phyloP scores from a whole-genome alignment of 495 filamentous ascomycete species.

The Tricharina praecox region DNA sequence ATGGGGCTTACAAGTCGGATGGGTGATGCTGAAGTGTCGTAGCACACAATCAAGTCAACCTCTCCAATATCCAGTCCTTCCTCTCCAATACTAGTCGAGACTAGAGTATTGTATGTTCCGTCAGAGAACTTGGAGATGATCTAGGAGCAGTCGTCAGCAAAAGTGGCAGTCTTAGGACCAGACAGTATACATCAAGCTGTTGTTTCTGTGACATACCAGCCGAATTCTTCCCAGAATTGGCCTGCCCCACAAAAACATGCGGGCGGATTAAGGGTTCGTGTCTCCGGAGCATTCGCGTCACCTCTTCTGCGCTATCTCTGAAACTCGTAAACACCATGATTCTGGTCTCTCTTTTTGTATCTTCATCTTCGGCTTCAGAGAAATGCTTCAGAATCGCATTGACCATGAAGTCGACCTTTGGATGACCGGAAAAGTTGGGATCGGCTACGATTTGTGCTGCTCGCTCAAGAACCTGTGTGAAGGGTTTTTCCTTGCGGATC shows the following conservation, averaged over 20 bases:
- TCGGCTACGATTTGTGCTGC: slow-evolving; percentile 57
- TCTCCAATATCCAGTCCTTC: slow-evolving; percentile 96
- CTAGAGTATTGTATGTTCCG: slow-evolving; percentile 80
- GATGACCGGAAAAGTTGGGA: slow-evolving; percentile 75
- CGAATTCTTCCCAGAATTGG: slow-evolving; percentile 63
- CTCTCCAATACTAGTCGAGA: slow-evolving; percentile 96
- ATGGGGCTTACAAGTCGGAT: slow-evolving; percentile 57
- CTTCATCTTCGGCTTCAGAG: slow-evolving; percentile 64
- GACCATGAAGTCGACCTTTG: slow-evolving; percentile 71
- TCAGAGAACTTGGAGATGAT: slow-evolving; percentile 80
- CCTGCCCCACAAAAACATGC: slow-evolving; percentile 87
- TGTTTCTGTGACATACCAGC: slow-evolving; percentile 89
- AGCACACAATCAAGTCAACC: slow-evolving; percentile 91
- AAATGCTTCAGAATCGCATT: slow-evolving; percentile 82
- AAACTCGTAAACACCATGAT: slow-evolving; percentile 94
- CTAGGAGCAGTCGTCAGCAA: slow-evolving; percentile 13
- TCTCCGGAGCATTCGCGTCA: slow-evolving; percentile 59
- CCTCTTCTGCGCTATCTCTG: slow-evolving; percentile 86
- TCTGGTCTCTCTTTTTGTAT: slow-evolving; percentile 42
- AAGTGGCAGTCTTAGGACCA: no score
- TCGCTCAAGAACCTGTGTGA: slow-evolving; percentile 65
- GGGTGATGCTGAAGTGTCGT: slow-evolving; percentile 88
- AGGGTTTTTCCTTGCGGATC: slow-evolving; percentile 26
- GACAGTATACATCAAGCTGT: slow-evolving; percentile 43
- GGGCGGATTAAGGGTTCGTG: slow-evolving; percentile 74